Base-by-base conservation (phyloP, 208 protist genomes). In the Strigomonas galati region DNA sequence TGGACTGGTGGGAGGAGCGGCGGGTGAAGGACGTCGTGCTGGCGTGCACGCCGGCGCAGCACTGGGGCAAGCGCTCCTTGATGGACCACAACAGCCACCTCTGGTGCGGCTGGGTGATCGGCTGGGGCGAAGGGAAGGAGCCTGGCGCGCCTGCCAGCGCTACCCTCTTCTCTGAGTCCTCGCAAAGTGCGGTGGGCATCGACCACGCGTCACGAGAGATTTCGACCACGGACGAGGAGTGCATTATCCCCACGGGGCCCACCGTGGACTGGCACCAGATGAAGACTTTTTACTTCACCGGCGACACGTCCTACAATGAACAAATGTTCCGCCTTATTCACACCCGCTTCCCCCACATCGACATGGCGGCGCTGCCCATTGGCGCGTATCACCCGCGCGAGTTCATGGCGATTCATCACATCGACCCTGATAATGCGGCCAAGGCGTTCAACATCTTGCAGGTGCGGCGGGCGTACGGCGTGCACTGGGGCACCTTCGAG, bases 401-500 rank as follows among this genome's bases (percentile, higher is more conserved):
- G 75, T 84, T 95, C 54, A 81, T 95, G 72, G 43, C 57, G 0
- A 40, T 17, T 0, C 62, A 79, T 23, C 91, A 97, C 67, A 69
- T 89, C 19, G 70, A 91, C 63, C 87, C 89, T 19, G 70, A 74
- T 57, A 63, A 87, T 56, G 83, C 89, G 6, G 87, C 89, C 21
- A 32, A 84, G 52, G 85, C 92, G n/a, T 84, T 89, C 46, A 54
- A 79, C 35, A 76, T 89, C 28, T 46, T 92, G 24, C 60, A 74
- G 32, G 65, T 78, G 1, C 72, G 80, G 52, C 43, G 62, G 12
- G 71, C 71, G 0, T 74, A 89, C 37, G 89, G 64, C 10, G 84
- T 97, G 28, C 91, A 97, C 76, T 97, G 82, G 81, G 87, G 74
- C 23, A 97, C 91, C 10, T 97, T 93, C 62, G 65, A 89, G 62